phyloP scores from a whole-genome alignment of 768 basidiomycete species.

The Pluteus cervinus region DNA sequence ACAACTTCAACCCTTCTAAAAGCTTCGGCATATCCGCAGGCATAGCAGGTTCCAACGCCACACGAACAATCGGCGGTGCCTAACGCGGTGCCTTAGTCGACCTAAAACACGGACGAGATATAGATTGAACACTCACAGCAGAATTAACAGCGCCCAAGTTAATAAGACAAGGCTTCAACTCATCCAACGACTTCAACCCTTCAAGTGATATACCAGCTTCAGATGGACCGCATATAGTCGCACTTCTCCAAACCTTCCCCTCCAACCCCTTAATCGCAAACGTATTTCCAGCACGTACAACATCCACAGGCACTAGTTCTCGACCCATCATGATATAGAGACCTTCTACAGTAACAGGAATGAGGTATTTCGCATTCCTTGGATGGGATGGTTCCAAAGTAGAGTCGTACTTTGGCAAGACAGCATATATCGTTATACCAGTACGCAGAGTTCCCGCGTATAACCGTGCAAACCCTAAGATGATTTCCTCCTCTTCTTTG shows the following conservation, averaged over 20 bases:
- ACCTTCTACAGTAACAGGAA: conserved; percentile 57
- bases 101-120: background rate
- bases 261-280: conserved; percentile 90
- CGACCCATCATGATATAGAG: conserved; percentile 98
- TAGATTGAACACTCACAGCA: conserved; percentile 38
- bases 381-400: conserved; percentile 58
- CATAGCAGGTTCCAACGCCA: conserved; percentile 82
- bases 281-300: conserved; percentile 87
- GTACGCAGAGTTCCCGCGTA: conserved; percentile 81
- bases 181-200: conserved; percentile 21
- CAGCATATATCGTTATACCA: conserved; percentile 59
- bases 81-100: conserved; percentile 18
- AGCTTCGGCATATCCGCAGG: conserved; percentile 88
- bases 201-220: conserved; percentile 37
- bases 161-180: conserved; percentile 50
- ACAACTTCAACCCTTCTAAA: conserved; percentile 77
- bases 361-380: conserved; percentile 59
- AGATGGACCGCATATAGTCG: conserved; percentile 75
- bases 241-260: conserved; percentile 85
- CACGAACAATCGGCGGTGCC: conserved; percentile 89
- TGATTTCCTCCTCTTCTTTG: conserved; percentile 57
- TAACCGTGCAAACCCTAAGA: conserved; percentile 90
- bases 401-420: conserved; percentile 84
- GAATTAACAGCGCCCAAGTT: conserved; percentile 74
- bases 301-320: conserved; percentile 79